phyloP scores from a whole-genome alignment of 2,329 filamentous ascomycete genomes.

The Trichophyton simii region DNA sequence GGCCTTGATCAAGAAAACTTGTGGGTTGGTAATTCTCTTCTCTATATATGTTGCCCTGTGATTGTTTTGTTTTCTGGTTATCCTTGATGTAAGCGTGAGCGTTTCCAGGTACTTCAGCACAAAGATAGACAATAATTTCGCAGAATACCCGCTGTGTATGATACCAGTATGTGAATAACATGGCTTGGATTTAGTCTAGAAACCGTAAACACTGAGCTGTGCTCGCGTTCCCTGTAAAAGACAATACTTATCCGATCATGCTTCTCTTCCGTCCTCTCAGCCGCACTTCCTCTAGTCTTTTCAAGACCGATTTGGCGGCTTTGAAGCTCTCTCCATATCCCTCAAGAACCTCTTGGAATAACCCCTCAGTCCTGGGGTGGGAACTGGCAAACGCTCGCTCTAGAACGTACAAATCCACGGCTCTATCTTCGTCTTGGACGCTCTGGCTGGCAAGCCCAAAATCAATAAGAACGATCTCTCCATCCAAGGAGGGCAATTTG shows the following conservation, averaged over 20 bases:
- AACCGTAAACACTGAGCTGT: background rate
- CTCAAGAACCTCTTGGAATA: slow-evolving; percentile 61
- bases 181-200: background rate
- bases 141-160: background rate
- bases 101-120: background rate
- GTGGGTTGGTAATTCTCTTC: background rate
- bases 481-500: slow-evolving; percentile 35
- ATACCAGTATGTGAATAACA: background rate
- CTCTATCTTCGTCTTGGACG: slow-evolving; percentile 76
- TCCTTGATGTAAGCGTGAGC: background rate
- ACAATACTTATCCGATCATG: slow-evolving; percentile 67
- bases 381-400: slow-evolving; percentile 92
- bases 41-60: background rate
- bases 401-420: slow-evolving; percentile 90
- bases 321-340: slow-evolving; percentile 66
- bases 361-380: slow-evolving; percentile 68
- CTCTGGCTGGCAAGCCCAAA: slow-evolving; percentile 80
- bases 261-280: slow-evolving; percentile 91
- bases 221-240: background rate
- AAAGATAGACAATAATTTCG: background rate
- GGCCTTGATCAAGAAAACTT: slow-evolving; percentile 25
- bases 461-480: slow-evolving; percentile 82
- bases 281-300: slow-evolving; percentile 78
- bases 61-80: background rate
- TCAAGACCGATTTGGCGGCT: slow-evolving; percentile 61